Base-by-base conservation (phyloP, 805 yeast species). In the Tetrapisispora taiwanensis region DNA sequence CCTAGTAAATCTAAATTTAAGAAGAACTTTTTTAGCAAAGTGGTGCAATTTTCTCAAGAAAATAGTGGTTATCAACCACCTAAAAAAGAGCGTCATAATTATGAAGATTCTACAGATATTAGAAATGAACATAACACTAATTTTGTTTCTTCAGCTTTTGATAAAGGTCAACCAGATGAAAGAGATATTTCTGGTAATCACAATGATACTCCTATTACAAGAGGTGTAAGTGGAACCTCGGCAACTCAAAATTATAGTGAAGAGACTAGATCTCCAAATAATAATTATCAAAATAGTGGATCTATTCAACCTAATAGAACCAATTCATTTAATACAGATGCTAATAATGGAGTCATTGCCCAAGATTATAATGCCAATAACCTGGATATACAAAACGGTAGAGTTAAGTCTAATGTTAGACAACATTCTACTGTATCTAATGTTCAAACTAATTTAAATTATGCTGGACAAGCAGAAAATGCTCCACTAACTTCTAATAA, bases 41-140 rank as follows among this genome's bases (percentile, higher is more conserved):
- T 62, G 15, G 58, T 56, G 7, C 61, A 60, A 40, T 62, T 62
- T 39, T 60, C 64, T 14, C 52, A 52, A n/a, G 63, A 62, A 42
- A 60, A 62, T 40, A 57, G 58, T 39, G 66, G 66, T 3, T 56
- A 58, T 43, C 66, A 60, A 44, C 54, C 56, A 15, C 39, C 56
- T 17, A 51, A 53, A 36, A 49, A 49, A 30, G 51, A 55, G 17
- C 44, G 30, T 12, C 36, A 38, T 26, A 30, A 39, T 19, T 1
- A 15, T 6, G 46, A 40, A 31, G 41, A 30, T 27, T 22, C 48
- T 39, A 30, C 17, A 20, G 41, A 22, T 7, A 40, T 10, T 20
- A 35, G 33, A 33, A 35, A 15, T 39, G 34, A 38, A n/a, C 22
- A 31, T 17, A 33, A 26, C 13, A 22, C 44, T 10, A 39, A 42